A percentile compares a stretch with the other conserved stretches of the same genome.
Evolutionary conservation across 1,284 basidiomycete species (phyloP).

Genomic region (Porodaedalea pini): DNA sequence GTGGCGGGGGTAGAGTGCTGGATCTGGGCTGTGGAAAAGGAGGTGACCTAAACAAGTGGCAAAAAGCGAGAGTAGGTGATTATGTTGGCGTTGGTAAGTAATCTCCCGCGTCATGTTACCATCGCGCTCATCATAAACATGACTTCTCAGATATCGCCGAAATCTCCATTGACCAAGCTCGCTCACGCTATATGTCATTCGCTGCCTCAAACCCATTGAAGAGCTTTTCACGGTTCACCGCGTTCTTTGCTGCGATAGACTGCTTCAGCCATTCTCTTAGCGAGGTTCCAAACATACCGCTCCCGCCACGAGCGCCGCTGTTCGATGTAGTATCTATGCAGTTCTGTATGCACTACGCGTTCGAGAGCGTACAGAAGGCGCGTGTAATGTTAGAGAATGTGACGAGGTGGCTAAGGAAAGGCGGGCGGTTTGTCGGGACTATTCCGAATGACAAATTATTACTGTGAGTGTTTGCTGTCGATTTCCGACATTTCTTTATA

Average conservation of each 20-base stretch:
- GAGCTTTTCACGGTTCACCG: slow-evolving; percentile 59
- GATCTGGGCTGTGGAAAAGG: slow-evolving; percentile 99
- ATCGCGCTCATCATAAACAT: neutral
- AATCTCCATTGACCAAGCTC: slow-evolving; percentile 89
- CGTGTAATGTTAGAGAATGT: slow-evolving; percentile 94
- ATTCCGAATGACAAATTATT: slow-evolving; percentile 85
- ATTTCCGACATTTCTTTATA: slow-evolving; percentile 1
- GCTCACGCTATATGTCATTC: slow-evolving; percentile 50
- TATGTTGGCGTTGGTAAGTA: slow-evolving; percentile 79
- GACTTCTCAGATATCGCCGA: slow-evolving; percentile 78
- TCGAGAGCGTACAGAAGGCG: slow-evolving; percentile 83
- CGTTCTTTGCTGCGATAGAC: slow-evolving; percentile 83
- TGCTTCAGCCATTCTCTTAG: slow-evolving; percentile 79
- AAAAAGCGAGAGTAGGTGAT: slow-evolving; percentile 78
- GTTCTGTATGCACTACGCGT: slow-evolving; percentile 99
- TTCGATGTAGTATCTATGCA: slow-evolving; percentile 98
- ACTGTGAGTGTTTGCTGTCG: slow-evolving; percentile 49
- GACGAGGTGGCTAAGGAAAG: slow-evolving; percentile 70
- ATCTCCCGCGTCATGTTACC: slow-evolving; percentile 7
- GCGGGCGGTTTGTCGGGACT: slow-evolving; percentile 92
- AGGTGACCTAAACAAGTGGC: slow-evolving; percentile 96
- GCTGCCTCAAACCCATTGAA: slow-evolving; percentile 39
- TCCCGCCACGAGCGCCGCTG: slow-evolving; percentile 48
- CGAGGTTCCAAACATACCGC: slow-evolving; percentile 46
- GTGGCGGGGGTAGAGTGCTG: slow-evolving; percentile 68